phyloP scores from a whole-genome alignment of 2,329 filamentous ascomycete species.

The Fusarium liriodendri region DNA sequence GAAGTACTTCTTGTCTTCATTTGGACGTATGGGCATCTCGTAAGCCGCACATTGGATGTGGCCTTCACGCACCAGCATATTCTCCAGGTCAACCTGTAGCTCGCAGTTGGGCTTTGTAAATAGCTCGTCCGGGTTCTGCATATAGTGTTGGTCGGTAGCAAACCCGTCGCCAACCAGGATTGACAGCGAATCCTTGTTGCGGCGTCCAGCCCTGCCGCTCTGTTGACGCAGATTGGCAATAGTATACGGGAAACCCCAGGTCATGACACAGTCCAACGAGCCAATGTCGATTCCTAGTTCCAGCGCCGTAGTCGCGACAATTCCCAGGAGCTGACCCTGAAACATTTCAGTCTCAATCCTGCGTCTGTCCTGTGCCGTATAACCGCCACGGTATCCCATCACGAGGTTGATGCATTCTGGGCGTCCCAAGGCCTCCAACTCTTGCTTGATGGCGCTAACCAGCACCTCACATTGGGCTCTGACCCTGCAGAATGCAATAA shows the following conservation, averaged over 20 bases:
- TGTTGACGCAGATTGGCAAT: conserved; percentile 96
- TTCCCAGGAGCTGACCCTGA: conserved; percentile 90
- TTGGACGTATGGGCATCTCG: conserved; percentile 90
- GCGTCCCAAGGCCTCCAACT: conserved; percentile 79
- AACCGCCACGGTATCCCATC: conserved; percentile 96
- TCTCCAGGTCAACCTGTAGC: conserved; percentile 90
- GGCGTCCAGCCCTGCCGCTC: conserved; percentile 88
- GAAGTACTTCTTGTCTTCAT: conserved; percentile 82
- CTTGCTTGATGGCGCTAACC: conserved; percentile 80
- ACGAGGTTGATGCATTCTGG: conserved; percentile 81
- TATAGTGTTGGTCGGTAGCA: conserved; percentile 94
- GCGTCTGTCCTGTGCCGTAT: conserved; percentile 89
- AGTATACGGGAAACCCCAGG: conserved; percentile 93
- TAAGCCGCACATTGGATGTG: conserved; percentile 96
- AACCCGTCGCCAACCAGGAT: conserved; percentile 91
- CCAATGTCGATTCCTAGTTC: conserved; percentile 97
- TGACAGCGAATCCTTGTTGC: conserved; percentile 93
- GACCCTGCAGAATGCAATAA: conserved; percentile 92
- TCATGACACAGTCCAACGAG: conserved; percentile 91
- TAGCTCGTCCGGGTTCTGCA: conserved; percentile 94
- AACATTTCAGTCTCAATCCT: conserved; percentile 97
- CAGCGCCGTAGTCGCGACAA: conserved; percentile 92
- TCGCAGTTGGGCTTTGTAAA: conserved; percentile 92
- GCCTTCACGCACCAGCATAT: conserved; percentile 90
- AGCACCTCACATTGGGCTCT: conserved; percentile 90